Base-by-base conservation (phyloP, 257 asterid species). In the Solanum appendiculatum region DNA sequence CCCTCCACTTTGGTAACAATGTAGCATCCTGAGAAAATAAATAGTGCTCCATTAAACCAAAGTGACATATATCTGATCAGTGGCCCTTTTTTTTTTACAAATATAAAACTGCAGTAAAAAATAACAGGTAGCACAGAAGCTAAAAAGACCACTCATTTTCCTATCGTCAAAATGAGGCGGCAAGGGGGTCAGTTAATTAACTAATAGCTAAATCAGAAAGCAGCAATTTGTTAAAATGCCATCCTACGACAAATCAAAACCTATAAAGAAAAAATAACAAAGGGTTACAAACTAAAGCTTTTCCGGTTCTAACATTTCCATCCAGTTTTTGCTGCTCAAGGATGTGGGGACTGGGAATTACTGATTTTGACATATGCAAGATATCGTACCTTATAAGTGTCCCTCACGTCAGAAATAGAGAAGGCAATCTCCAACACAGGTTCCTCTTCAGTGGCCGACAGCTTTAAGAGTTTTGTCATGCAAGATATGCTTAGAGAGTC, bases 1-100 rank as follows among this genome's bases (percentile, higher is more conserved):
- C 98, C 90, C 92, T 96, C 99, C 99, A 97, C 54, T 93, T 95
- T 68, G 99, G 96, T 87, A 89, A 90, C 64, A 97, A 86, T 5
- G 44, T 82, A 88, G 98, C 98, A 91, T 93, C 97, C 99, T 97
- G 89, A 88, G 89, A 73, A 78, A 87, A 81, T 29, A 87, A 88
- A 86, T 27, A 66, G 39, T 9, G 54, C 63, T 20, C 23, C 34
- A 48, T 74, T 34, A 70, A 33, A 86, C 33, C 39, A 48, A 21
- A 20, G 69, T 37, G n/a, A 66, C 83, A 85, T 16, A 46, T 40
- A 77, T 46, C 85, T 27, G 25, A 29, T 27, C 66, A 11, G 37
- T 27, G 66, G 6, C 42, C 29, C 36, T 14, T 44, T 5, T 29
- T 39, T 23, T 15, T 7, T 20, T 8, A 42, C 39, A 25, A 36